Conservation (phyloP, 495 filamentous ascomycete species). For the Cercophora sp. region DNA sequence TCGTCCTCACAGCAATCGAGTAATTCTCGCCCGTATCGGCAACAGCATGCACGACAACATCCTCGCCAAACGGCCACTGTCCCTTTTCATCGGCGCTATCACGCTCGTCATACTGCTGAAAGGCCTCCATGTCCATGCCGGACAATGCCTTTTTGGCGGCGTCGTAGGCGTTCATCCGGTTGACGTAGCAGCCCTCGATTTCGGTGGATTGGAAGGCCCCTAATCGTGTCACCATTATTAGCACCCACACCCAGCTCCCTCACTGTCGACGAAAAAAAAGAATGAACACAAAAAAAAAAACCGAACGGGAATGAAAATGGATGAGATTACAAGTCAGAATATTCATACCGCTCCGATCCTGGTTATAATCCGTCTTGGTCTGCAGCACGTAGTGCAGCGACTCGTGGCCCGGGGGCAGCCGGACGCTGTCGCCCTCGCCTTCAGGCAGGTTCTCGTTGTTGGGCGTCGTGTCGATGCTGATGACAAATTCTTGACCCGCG, state of each 20-base stretch:
- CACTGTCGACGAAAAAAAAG: no score
- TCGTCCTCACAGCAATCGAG: constrained; percentile 31
- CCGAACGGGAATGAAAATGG: no score
- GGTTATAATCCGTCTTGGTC: constrained; percentile 37
- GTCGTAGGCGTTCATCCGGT: constrained; percentile 24
- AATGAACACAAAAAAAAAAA: no score
- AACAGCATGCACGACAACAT: constrained; percentile 41
- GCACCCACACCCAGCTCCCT: no score
- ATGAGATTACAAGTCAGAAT: no score
- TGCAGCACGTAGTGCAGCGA: constrained; percentile 42
- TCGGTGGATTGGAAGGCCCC: constrained; percentile 32
- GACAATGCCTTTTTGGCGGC: constrained; percentile 26
- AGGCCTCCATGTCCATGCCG: constrained; percentile 23
- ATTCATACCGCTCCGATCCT: no score
- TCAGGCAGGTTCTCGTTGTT: constrained; percentile 31
- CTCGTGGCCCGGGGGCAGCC: constrained; percentile 23
- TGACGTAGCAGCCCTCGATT: constrained; percentile 36
- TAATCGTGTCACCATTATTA: no score
- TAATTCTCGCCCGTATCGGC: constrained; percentile 39
- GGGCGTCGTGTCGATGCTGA: constrained; percentile 35
- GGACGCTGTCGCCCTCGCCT: constrained; percentile 14
- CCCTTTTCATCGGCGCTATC: constrained; percentile 12
- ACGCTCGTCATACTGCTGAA: constrained; percentile 39
- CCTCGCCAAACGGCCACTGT: constrained; percentile 43
- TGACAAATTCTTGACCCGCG: constrained; percentile 32